Percentiles rank a stretch among this genome's conserved stretches.
Evolutionary conservation across 2,329 filamentous ascomycete species (phyloP).

Genomic region (Magnaporthiopsis poae): DNA sequence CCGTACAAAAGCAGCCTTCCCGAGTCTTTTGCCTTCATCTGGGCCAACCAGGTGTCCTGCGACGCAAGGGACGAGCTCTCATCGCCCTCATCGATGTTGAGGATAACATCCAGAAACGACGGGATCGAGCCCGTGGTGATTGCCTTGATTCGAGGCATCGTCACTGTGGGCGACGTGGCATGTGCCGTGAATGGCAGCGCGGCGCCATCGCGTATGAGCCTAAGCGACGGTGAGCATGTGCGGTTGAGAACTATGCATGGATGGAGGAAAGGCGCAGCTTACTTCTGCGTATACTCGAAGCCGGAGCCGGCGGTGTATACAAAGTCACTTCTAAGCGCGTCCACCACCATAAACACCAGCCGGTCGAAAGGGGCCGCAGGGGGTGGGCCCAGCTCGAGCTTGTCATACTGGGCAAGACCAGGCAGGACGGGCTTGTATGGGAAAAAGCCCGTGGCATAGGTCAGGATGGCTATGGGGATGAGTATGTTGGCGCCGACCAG

Average conservation of each 20-base stretch:
- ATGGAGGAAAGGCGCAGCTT: slow-evolving; percentile 16
- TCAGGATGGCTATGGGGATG: slow-evolving; percentile 61
- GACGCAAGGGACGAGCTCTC: slow-evolving; percentile 75
- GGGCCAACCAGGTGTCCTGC: slow-evolving; percentile 93
- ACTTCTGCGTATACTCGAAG: slow-evolving; percentile 84
- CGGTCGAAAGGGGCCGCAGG: slow-evolving; percentile 72
- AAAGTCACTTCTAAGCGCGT: slow-evolving; percentile 90
- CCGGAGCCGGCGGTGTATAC: slow-evolving; percentile 74
- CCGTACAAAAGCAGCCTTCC: slow-evolving; percentile 89
- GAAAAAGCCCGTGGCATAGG: slow-evolving; percentile 89
- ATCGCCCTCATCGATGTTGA: slow-evolving; percentile 93
- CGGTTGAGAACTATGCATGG: too few species aligned
- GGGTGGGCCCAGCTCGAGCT: slow-evolving; percentile 39
- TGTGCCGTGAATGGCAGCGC: slow-evolving; percentile 92
- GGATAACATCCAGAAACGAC: slow-evolving; percentile 89
- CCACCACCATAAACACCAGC: slow-evolving; percentile 93
- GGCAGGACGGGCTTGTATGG: slow-evolving; percentile 91
- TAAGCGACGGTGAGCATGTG: slow-evolving; percentile 23
- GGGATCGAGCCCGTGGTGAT: slow-evolving; percentile 97
- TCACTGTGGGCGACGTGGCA: slow-evolving; percentile 93
- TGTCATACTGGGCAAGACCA: slow-evolving; percentile 63
- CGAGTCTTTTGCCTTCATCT: slow-evolving; percentile 63
- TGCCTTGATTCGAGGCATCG: slow-evolving; percentile 94
- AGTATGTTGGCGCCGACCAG: slow-evolving; percentile 65
- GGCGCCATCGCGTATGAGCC: slow-evolving; percentile 70